Evolutionary conservation across 768 basidiomycete genomes (phyloP), one percentile per base, ranked within the genome.

Genomic region (Suillus fuscotomentosus): DNA sequence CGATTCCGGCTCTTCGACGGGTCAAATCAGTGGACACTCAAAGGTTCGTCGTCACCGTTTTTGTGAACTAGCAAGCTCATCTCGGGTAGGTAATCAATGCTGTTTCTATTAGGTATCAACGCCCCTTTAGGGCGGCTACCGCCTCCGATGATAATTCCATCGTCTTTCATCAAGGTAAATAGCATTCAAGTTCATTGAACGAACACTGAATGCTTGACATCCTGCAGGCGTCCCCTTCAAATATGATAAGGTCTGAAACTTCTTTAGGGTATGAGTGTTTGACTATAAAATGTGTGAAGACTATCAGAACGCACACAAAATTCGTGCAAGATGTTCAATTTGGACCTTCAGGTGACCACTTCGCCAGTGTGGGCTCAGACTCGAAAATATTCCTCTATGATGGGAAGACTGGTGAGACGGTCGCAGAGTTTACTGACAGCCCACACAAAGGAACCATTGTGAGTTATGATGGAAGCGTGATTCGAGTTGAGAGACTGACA

Each of bases 311-410:
- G 3, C 97, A 99, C 74, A 90, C 88, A 15, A 93, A 91, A 74
- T 97, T 96, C 71, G 92, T 98, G 17, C 94, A 97, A 76, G 94
- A 97, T 65, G 86, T 98, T 42, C 85, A 87, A 61, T 98, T 88
- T 72, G 83, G 94, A 0, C 87, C 88, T 0, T 89, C 89, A 10
- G 97, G 97, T 2, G 86, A 90, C 48, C 79, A 88, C 50, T 96
- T 98, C 71, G 90, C 87, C 15, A 95, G 93, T 64, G 94, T 92
- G 42, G 97, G 94, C 24, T 91, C 92, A 6, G 97, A 99, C 74
- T 84, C 82, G 38, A 97, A 90, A 79, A 77, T 92, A 24, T 92
- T 97, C 79, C 70, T 98, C 14, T 97, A 96, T 73, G 93, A 96
- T 63, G 97, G 97, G 34, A 91, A 91, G 75, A 88, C 86, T 2